phyloP scores from a whole-genome alignment of 192 early-diverging fungal genomes.

The Lobosporangium transversale region DNA sequence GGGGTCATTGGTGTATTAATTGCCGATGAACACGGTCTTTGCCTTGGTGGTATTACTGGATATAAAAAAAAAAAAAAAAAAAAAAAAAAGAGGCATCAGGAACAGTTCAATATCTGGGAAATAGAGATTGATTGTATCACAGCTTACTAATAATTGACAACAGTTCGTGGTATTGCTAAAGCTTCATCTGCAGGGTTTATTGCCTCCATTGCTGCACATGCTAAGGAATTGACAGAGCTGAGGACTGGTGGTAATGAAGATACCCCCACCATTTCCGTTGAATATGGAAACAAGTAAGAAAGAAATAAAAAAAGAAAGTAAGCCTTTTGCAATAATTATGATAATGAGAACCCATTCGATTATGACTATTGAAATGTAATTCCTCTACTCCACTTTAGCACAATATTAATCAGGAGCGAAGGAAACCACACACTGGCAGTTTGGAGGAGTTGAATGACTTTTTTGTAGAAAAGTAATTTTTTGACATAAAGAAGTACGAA shows the following conservation, averaged over 20 bases:
- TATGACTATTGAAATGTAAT: neutral
- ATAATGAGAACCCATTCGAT: neutral
- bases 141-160: conserved; percentile 1
- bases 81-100: neutral
- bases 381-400: conserved; percentile 2
- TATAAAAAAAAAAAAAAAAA: conserved; percentile 14
- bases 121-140: neutral
- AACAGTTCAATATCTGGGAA: neutral
- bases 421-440: conserved; percentile 52
- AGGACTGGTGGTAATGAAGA: conserved; percentile 22
- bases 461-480: too few species aligned
- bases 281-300: conserved; percentile 43
- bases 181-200: conserved; percentile 56
- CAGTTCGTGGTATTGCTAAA: conserved; percentile 54
- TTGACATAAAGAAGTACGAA: too few species aligned
- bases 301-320: conserved; percentile 9
- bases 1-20: conserved; percentile 54
- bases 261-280: conserved; percentile 49
- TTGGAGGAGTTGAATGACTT: conserved; percentile 42
- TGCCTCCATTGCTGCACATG: conserved; percentile 54
- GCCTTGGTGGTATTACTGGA: conserved; percentile 46
- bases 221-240: conserved; percentile 47
- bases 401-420: conserved; percentile 54
- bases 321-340: neutral
- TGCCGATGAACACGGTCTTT: conserved; percentile 55